Evolutionary conservation across 2,329 filamentous ascomycete genomes (phyloP).

Genomic region (Sporothrix globosa): DNA sequence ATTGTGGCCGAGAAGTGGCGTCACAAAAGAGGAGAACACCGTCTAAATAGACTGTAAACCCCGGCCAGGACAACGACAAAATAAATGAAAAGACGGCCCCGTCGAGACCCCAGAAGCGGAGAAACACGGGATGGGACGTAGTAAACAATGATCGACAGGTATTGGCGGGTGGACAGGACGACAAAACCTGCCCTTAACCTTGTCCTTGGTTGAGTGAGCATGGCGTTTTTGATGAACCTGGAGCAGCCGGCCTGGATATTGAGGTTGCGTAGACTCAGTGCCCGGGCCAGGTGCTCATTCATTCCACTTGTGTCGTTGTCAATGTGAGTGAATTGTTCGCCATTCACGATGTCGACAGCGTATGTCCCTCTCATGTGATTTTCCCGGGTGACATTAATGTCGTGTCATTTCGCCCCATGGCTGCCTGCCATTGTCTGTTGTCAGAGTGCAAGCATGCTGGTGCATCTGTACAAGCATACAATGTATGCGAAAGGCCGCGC

Average conservation of each 20-base stretch:
- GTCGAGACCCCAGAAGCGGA: not conserved
- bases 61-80: not conserved
- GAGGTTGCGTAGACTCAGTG: not conserved
- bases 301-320: not conserved
- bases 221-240: not conserved
- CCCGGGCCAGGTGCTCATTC: not conserved
- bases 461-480: not conserved
- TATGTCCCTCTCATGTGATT: not conserved
- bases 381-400: not conserved
- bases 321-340: not conserved
- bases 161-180: not conserved
- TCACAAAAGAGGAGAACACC: not conserved
- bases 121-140: not conserved
- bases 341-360: not conserved
- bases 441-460: too few relatives aligned
- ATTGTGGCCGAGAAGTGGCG: not conserved
- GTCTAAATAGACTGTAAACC: not conserved
- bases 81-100: not conserved
- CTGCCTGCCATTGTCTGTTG: too few relatives aligned
- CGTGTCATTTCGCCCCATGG: not conserved
- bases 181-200: not conserved
- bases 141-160: not conserved
- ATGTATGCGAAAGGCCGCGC: not conserved
- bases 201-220: not conserved
- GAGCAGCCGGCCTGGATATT: conserved; percentile 14